These are phyloP conservation scores for Aspergillus candidus DNA, from an alignment of 2,329 filamentous ascomycete genomes.

Conservation along the genomic window DNA sequence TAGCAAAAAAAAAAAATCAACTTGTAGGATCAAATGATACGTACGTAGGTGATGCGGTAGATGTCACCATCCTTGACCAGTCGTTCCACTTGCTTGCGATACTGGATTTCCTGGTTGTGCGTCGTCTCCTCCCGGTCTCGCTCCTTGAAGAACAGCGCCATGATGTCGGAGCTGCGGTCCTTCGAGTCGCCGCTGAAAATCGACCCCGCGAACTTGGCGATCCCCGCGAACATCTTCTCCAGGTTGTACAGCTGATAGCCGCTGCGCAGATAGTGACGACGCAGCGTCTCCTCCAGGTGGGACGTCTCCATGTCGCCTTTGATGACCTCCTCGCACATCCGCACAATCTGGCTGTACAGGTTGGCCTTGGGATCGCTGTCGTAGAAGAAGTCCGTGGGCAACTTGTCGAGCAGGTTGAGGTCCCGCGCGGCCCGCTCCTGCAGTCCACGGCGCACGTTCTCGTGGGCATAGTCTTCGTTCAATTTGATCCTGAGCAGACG, in stretches of 20 bases:
- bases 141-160: conserved; percentile 77
- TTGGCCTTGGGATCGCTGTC: conserved; percentile 58
- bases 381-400: conserved; percentile 67
- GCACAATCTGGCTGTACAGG: conserved; percentile 80
- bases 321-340: conserved; percentile 81
- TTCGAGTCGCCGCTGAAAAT: conserved; percentile 82
- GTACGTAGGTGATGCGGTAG: conserved; percentile 85
- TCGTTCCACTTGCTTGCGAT: conserved; percentile 87
- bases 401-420: conserved; percentile 75
- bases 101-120: conserved; percentile 81
- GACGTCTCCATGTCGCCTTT: conserved; percentile 73
- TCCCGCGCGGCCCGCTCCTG: conserved; percentile 74
- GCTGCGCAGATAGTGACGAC: conserved; percentile 82
- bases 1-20: conserved; percentile 17
- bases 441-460: conserved; percentile 67
- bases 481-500: conserved; percentile 79
- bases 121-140: conserved; percentile 79
- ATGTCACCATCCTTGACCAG: conserved; percentile 88
- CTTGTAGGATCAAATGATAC: conserved; percentile 35
- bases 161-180: conserved; percentile 88
- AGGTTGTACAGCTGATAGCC: conserved; percentile 94
- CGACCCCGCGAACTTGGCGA: conserved; percentile 73
- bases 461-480: conserved; percentile 64
- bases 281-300: conserved; percentile 82
- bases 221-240: conserved; percentile 75